phyloP scores from a whole-genome alignment of 2,329 filamentous ascomycete species.

The Colletotrichum cordylinicola region DNA sequence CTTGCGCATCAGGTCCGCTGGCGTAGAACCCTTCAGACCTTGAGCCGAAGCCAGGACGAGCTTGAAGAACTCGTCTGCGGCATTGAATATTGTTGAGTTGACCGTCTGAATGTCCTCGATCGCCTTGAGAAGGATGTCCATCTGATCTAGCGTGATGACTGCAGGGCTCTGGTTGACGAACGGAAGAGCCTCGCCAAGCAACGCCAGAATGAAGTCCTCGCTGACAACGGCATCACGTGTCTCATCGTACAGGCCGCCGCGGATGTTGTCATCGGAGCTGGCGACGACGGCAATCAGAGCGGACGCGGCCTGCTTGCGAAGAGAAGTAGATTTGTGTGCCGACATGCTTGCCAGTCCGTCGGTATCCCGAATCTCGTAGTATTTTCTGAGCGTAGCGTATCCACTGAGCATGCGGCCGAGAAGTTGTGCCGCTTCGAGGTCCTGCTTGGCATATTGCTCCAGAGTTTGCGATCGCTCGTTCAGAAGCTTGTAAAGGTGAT shows the following conservation, averaged over 20 bases:
- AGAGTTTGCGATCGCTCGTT: conserved; percentile 75
- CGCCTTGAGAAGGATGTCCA: conserved; percentile 77
- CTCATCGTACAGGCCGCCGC: conserved; percentile 86
- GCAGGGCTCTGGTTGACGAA: conserved; percentile 67
- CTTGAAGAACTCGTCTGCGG: conserved; percentile 80
- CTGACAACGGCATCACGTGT: conserved; percentile 82
- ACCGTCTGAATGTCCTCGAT: conserved; percentile 83
- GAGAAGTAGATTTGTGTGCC: conserved; percentile 53
- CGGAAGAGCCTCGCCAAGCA: conserved; percentile 83
- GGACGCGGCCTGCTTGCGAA: conserved; percentile 72
- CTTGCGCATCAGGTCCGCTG: conserved; percentile 64
- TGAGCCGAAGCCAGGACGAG: conserved; percentile 76
- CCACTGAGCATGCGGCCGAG: conserved; percentile 87
- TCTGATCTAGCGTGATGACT: conserved; percentile 72
- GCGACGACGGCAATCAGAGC: conserved; percentile 84
- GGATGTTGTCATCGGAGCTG: conserved; percentile 88
- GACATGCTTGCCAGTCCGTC: conserved; percentile 31
- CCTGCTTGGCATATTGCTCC: conserved; percentile 73
- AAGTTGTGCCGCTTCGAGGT: conserved; percentile 82
- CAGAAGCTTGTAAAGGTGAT: conserved; percentile 72
- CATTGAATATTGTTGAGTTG: conserved; percentile 71
- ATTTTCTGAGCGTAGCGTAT: conserved; percentile 88
- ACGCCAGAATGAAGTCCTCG: conserved; percentile 82
- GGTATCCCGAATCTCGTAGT: conserved; percentile 86
- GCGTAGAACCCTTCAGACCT: conserved; percentile 66